phyloP scores from a whole-genome alignment of 495 filamentous ascomycete species.

The Penicillium tannophilum region DNA sequence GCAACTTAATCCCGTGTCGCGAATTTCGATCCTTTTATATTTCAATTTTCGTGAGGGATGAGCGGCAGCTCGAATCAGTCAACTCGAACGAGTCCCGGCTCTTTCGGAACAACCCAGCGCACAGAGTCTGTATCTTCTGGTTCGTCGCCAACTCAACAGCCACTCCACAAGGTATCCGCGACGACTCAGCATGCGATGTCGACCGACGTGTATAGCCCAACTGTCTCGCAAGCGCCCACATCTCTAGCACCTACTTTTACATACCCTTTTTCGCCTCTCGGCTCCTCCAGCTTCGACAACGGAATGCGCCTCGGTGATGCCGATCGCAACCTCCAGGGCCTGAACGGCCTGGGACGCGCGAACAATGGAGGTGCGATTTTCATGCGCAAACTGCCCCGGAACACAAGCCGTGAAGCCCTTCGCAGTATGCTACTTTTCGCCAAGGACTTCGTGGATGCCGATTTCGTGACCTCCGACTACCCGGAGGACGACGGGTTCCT shows the following conservation, averaged over 20 bases:
- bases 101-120: conserved; percentile 48
- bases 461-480: conserved; percentile 66
- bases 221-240: conserved; percentile 42
- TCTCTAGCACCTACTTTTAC: conserved; percentile 43
- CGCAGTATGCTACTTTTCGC: conserved; percentile 84
- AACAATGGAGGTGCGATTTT: conserved; percentile 54
- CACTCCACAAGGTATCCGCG: conserved; percentile 43
- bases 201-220: conserved; percentile 51
- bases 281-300: conserved; percentile 46
- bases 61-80: conserved; percentile 52
- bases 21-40: conserved; percentile 17
- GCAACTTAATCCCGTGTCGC: conserved; percentile 28
- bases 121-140: conserved; percentile 50
- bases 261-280: conserved; percentile 49
- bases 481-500: conserved; percentile 72
- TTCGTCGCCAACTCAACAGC: conserved; percentile 47
- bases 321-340: conserved; percentile 48
- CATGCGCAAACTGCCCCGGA: conserved; percentile 76
- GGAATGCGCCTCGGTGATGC: conserved; percentile 53
- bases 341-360: conserved; percentile 46
- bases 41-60: conserved; percentile 42
- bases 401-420: conserved; percentile 71
- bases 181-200: conserved; percentile 56
- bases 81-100: conserved; percentile 52
- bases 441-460: conserved; percentile 74